Conservation (phyloP, 148 eudicot species). For the Amaranthus cruentus region DNA sequence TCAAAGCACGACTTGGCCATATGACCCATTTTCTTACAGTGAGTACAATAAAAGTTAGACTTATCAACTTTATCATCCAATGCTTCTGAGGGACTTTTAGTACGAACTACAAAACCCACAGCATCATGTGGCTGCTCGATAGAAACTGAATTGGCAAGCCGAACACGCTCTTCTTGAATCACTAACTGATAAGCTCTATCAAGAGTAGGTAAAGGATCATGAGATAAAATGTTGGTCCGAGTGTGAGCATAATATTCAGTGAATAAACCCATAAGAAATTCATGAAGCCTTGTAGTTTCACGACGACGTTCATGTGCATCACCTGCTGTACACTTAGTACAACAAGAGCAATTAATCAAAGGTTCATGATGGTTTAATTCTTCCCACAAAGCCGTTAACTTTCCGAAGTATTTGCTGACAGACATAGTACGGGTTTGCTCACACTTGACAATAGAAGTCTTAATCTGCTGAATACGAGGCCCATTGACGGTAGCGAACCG, state of each 20-base stretch:
- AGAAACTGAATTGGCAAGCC: neutral
- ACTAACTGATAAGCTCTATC: neutral
- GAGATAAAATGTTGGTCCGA: neutral
- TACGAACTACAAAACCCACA: neutral
- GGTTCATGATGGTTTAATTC: neutral
- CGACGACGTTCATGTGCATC: neutral
- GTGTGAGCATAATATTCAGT: neutral
- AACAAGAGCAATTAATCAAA: neutral
- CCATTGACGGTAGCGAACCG: neutral
- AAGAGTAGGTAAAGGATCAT: neutral
- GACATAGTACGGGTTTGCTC: neutral
- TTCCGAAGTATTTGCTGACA: neutral
- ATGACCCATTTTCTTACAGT: neutral
- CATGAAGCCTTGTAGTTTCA: neutral
- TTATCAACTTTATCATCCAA: neutral
- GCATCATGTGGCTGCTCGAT: neutral
- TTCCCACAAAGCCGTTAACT: neutral
- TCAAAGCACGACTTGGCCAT: neutral
- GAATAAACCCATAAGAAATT: neutral
- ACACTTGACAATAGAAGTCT: neutral
- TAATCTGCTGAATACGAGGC: neutral
- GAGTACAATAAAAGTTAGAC: neutral
- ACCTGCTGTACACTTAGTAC: neutral
- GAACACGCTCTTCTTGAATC: neutral
- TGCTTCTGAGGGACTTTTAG: neutral